Conservation (phyloP, 176 grass and related monocot genomes). For the Paspalum notatum region DNA sequence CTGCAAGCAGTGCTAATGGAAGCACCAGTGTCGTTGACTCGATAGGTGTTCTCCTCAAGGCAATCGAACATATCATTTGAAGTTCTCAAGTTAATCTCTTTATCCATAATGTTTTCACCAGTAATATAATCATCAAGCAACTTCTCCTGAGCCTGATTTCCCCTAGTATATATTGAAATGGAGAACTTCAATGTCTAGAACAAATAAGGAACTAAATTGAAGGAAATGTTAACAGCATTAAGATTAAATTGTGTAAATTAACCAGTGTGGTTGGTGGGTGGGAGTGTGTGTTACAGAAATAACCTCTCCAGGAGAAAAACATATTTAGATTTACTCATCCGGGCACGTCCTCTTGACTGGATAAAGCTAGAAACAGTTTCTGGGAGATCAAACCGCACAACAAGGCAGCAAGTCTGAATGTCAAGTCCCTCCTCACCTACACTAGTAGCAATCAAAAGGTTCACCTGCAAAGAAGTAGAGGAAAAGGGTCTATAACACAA, state of each 20-base stretch:
- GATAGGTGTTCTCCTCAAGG: slow-evolving; percentile 74
- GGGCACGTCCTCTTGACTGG: slow-evolving; percentile 89
- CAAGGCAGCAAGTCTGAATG: slow-evolving; percentile 93
- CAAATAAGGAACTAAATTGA: slow-evolving; percentile 27
- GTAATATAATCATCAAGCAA: slow-evolving; percentile 67
- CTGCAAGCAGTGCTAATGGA: slow-evolving; percentile 87
- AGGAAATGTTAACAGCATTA: slow-evolving; percentile 8
- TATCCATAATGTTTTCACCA: slow-evolving; percentile 86
- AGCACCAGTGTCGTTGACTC: slow-evolving; percentile 73
- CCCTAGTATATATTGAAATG: slow-evolving; percentile 59
- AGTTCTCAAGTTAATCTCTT: slow-evolving; percentile 67
- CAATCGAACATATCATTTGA: slow-evolving; percentile 79
- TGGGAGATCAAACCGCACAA: slow-evolving; percentile 96
- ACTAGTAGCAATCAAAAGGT: slow-evolving; percentile 92
- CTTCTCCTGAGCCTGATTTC: slow-evolving; percentile 73
- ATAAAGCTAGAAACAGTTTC: slow-evolving; percentile 93
- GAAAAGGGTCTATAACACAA: slow-evolving; percentile 39
- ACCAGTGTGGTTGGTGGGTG: neutral
- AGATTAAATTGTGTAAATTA: neutral
- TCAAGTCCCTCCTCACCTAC: slow-evolving; percentile 99
- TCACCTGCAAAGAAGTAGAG: slow-evolving; percentile 64
- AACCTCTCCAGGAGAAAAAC: slow-evolving; percentile 92
- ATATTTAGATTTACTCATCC: slow-evolving; percentile 86
- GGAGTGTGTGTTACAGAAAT: neutral
- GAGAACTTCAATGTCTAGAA: slow-evolving; percentile 6